A percentile compares a stretch with the other conserved stretches of the same genome.
Conservation (phyloP, 2,329 filamentous ascomycete genomes). For the Fusarium sambucinum region DNA sequence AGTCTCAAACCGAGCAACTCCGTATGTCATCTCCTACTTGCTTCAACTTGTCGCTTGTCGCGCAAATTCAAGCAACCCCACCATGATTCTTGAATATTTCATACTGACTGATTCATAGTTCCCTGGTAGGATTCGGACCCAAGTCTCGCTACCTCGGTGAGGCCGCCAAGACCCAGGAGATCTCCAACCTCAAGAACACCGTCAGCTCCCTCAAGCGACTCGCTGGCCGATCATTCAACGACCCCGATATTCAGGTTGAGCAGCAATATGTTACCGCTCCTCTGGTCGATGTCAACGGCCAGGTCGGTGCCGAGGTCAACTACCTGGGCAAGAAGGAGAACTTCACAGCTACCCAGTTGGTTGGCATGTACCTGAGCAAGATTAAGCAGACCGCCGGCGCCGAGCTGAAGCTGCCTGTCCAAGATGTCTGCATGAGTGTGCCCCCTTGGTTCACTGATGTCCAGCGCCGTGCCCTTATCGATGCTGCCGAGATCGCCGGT, state of each 20-base stretch:
- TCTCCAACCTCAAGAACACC: slow-evolving; percentile 99
- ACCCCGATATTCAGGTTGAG: slow-evolving; percentile 94
- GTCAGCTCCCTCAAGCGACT: slow-evolving; percentile 93
- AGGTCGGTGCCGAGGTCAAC: slow-evolving; percentile 92
- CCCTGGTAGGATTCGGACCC: slow-evolving; percentile 93
- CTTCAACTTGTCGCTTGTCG: slow-evolving; percentile 21
- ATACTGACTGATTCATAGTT: slow-evolving; percentile 64
- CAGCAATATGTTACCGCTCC: slow-evolving; percentile 89
- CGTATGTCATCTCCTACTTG: slow-evolving; percentile 72
- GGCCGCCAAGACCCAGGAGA: slow-evolving; percentile 97
- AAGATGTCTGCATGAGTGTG: slow-evolving; percentile 92
- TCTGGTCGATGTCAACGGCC: slow-evolving; percentile 90
- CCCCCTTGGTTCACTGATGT: slow-evolving; percentile 97
- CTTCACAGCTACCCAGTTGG: slow-evolving; percentile 93
- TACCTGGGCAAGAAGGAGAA: slow-evolving; percentile 95
- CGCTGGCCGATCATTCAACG: slow-evolving; percentile 84
- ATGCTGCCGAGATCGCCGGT: slow-evolving; percentile 92
- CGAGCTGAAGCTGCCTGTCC: slow-evolving; percentile 91
- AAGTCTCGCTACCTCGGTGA: slow-evolving; percentile 96
- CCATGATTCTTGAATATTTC: slow-evolving; percentile 32
- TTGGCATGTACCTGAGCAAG: slow-evolving; percentile 96
- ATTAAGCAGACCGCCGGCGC: slow-evolving; percentile 87
- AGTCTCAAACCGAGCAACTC: slow-evolving; percentile 97
- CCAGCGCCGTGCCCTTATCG: slow-evolving; percentile 89
- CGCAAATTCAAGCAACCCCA: slow-evolving; percentile 25